A percentile compares a stretch with the other conserved stretches of the same genome.
These are phyloP conservation scores for Glebionis coronaria DNA, from an alignment of 129 eudicot species.

Conservation along the genomic window DNA sequence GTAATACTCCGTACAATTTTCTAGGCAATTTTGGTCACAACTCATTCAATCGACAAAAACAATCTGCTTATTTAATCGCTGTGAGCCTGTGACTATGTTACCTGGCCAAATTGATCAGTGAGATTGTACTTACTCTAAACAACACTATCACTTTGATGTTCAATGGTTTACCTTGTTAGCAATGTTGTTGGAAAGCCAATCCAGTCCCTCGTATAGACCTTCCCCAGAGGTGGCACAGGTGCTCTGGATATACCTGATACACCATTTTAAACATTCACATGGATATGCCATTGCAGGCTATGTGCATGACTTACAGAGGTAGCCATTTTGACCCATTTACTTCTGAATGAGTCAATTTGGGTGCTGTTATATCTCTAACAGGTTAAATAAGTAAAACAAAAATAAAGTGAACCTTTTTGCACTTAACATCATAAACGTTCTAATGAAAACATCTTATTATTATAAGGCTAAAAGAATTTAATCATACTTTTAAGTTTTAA, in stretches of 20 bases:
- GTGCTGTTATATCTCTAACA: background rate
- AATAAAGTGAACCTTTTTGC: background rate
- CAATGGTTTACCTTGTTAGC: constrained; percentile 43
- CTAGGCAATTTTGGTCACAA: background rate
- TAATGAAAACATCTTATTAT: too few relatives aligned
- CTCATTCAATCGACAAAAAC: background rate
- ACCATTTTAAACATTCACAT: background rate
- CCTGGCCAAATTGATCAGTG: too few relatives aligned
- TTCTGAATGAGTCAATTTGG: background rate
- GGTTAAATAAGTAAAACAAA: background rate
- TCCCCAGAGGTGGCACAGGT: constrained; percentile 63
- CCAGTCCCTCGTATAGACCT: constrained; percentile 54
- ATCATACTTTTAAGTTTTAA: too few relatives aligned
- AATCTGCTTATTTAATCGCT: background rate
- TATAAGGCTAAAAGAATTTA: too few relatives aligned
- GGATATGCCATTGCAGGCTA: background rate
- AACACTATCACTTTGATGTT: background rate
- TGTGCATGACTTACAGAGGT: background rate
- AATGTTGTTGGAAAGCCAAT: constrained; percentile 64
- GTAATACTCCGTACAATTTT: background rate
- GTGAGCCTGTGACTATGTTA: too few relatives aligned
- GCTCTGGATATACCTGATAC: constrained; percentile 60
- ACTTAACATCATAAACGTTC: too few relatives aligned
- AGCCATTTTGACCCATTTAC: background rate
- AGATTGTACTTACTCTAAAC: background rate